phyloP scores from a whole-genome alignment of 2,329 filamentous ascomycete species.

The Dothidotthia symphoricarpi region DNA sequence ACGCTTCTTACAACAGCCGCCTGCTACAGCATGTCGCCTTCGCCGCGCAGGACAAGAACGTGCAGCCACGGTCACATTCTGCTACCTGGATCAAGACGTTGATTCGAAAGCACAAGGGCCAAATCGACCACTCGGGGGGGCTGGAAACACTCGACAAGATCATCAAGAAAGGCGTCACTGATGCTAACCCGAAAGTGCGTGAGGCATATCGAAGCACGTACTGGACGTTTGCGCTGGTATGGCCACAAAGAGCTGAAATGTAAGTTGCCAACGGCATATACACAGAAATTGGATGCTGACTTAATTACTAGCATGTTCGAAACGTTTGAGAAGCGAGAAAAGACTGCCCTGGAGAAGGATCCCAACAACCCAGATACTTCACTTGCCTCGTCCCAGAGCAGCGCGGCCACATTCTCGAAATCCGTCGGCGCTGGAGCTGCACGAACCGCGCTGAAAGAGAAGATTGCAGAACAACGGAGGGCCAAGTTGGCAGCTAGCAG shows the following conservation, averaged over 20 bases:
- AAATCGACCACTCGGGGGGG: conserved; percentile 81
- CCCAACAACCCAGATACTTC: conserved; percentile 70
- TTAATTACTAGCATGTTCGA: conserved; percentile 65
- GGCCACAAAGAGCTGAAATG: conserved; percentile 73
- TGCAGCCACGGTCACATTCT: conserved; percentile 76
- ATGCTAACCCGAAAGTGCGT: conserved; percentile 86
- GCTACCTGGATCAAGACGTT: conserved; percentile 82
- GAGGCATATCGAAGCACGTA: conserved; percentile 82
- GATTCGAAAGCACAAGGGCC: conserved; percentile 75
- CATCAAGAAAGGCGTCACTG: conserved; percentile 81
- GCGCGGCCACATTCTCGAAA: conserved; percentile 42
- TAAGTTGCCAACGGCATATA: conserved; percentile 46
- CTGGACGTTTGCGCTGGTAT: conserved; percentile 77
- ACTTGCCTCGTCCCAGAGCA: conserved; percentile 54
- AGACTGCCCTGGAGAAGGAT: conserved; percentile 78
- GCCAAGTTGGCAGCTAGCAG: conserved; percentile 50
- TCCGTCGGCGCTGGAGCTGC: conserved; percentile 50
- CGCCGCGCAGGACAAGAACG: conserved; percentile 90
- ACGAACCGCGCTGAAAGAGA: conserved; percentile 68
- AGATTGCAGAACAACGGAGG: conserved; percentile 76
- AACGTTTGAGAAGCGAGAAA: conserved; percentile 73
- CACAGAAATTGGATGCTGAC: conserved; percentile 19
- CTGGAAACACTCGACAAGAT: conserved; percentile 83
- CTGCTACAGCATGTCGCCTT: conserved; percentile 81
- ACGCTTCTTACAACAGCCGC: conserved; percentile 74